Conservation (phyloP, 2,329 filamentous ascomycete genomes). For the Blastomyces parvus region DNA sequence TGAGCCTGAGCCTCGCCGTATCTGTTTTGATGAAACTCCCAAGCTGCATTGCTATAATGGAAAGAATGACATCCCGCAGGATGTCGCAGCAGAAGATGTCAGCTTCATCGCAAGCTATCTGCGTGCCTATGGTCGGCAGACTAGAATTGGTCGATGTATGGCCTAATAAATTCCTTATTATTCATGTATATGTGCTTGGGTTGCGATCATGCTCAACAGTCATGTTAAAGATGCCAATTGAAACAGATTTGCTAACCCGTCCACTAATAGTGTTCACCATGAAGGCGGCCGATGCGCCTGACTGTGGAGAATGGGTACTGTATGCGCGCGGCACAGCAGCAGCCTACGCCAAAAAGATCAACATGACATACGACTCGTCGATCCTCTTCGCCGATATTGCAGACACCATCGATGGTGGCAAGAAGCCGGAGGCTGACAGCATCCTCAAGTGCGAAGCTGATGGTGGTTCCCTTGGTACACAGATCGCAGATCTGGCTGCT, state of each 20-base stretch:
- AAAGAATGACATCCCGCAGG: neutral
- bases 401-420: slow-evolving; percentile 10
- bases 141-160: slow-evolving; percentile 7
- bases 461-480: slow-evolving; percentile 1
- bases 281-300: slow-evolving; percentile 6
- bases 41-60: neutral
- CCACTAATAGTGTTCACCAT: slow-evolving; percentile 10
- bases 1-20: neutral
- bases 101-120: slow-evolving; percentile 3
- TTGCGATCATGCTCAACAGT: too few species aligned
- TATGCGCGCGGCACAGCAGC: slow-evolving; percentile 2
- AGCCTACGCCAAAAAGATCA: slow-evolving; percentile 9
- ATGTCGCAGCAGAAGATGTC: neutral
- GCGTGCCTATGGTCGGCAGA: slow-evolving; percentile 5
- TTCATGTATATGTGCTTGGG: neutral
- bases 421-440: neutral
- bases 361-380: slow-evolving; percentile 8
- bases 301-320: slow-evolving; percentile 10
- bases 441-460: slow-evolving; percentile 2
- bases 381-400: slow-evolving; percentile 9
- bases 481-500: slow-evolving; percentile 2
- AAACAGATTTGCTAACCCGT: neutral
- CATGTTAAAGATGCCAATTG: neutral
- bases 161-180: neutral
- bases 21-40: slow-evolving; percentile 2